phyloP scores from a whole-genome alignment of 176 grass and related monocot genomes.

The Oryza longistaminata region DNA sequence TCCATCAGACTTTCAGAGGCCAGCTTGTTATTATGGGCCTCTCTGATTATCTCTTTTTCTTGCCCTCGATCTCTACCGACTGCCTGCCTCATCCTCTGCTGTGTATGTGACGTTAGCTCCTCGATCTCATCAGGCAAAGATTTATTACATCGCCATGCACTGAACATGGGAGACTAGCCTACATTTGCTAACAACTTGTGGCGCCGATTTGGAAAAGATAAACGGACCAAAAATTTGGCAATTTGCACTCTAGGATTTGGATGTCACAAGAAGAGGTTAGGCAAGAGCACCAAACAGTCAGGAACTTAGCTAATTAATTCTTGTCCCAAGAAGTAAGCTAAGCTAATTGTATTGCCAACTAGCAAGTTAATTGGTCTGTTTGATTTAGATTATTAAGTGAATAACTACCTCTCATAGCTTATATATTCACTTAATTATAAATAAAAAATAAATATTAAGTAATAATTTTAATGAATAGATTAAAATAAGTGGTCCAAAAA shows the following conservation, averaged over 20 bases:
- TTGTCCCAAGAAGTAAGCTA: not conserved
- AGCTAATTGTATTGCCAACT: not conserved
- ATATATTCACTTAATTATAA: no score
- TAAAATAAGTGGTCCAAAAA: no score
- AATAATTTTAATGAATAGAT: no score
- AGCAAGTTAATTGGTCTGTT: not conserved
- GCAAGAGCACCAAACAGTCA: not conserved
- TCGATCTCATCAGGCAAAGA: not conserved
- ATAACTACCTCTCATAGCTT: no score
- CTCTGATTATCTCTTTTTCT: not conserved
- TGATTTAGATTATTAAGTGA: no score
- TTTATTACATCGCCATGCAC: not conserved
- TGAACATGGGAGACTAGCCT: not conserved
- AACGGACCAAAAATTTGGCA: not conserved
- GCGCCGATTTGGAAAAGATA: not conserved
- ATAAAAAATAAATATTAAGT: no score
- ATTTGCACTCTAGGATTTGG: not conserved
- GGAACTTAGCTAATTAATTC: not conserved
- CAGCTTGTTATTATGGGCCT: not conserved
- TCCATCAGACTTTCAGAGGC: not conserved
- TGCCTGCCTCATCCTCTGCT: not conserved
- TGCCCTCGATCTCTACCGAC: not conserved
- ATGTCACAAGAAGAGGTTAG: slow-evolving; percentile 15
- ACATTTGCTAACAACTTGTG: not conserved
- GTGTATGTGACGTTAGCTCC: not conserved